phyloP scores from a whole-genome alignment of 805 yeast genomes.

The Yarrowia sp. region DNA sequence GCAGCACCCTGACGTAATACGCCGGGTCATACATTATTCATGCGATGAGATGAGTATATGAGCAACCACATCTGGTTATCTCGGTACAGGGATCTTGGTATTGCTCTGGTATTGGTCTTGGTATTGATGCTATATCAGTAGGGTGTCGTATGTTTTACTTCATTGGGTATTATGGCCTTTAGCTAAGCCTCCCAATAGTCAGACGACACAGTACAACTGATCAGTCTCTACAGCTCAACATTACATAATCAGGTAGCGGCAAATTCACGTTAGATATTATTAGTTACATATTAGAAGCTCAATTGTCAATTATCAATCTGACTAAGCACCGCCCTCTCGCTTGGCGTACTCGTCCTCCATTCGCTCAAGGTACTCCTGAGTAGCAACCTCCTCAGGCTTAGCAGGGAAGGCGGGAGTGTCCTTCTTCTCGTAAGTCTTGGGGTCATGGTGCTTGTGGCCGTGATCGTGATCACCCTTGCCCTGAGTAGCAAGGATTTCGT shows the following conservation, averaged over 20 bases:
- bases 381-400: conserved; percentile 29
- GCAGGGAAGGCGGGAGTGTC: conserved; percentile 6
- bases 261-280: neutral
- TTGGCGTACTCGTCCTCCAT: conserved; percentile 50
- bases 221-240: too few relatives aligned
- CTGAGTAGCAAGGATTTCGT: conserved; percentile 6
- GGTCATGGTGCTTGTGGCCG: conserved; percentile 12
- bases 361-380: conserved; percentile 33
- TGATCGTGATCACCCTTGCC: neutral
- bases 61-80: neutral
- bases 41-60: neutral
- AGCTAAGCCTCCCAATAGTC: too few relatives aligned
- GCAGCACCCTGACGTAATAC: neutral
- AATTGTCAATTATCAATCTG: neutral
- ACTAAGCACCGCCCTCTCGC: conserved; percentile 38
- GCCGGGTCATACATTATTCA: neutral
- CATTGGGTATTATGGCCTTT: too few relatives aligned
- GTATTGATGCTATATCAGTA: neutral
- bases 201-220: too few relatives aligned
- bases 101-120: neutral
- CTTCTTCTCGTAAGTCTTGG: conserved; percentile 2
- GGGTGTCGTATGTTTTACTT: neutral
- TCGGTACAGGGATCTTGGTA: neutral
- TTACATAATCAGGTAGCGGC: too few relatives aligned
- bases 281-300: neutral